A percentile compares a stretch with the other conserved stretches of the same genome.
These are phyloP conservation scores for Aspergillus novofumigatus DNA, from an alignment of 2,329 filamentous ascomycete species.

Conservation along the genomic window DNA sequence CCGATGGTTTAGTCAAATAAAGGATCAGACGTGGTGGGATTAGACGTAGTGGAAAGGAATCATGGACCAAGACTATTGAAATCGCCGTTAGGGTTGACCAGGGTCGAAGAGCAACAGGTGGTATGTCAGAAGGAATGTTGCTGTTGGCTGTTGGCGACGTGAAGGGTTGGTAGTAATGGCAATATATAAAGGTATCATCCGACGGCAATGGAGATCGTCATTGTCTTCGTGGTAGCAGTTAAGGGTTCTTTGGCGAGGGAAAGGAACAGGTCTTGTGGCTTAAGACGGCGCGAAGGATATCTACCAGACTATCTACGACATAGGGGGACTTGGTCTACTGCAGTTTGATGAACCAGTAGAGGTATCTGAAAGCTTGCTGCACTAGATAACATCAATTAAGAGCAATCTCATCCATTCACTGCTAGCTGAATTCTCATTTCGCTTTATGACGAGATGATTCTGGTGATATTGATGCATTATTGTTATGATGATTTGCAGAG, in stretches of 20 bases:
- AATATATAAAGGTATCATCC: background rate
- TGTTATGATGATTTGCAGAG: background rate
- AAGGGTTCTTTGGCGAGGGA: background rate
- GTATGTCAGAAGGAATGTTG: slow-evolving; percentile 1
- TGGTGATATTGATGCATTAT: background rate
- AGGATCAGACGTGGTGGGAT: slow-evolving; percentile 1
- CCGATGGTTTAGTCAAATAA: background rate
- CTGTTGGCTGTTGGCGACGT: background rate
- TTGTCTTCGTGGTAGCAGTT: background rate
- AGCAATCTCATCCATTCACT: background rate
- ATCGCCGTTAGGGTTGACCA: background rate
- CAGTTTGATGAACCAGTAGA: background rate
- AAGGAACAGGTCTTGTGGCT: background rate
- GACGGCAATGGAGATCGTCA: background rate
- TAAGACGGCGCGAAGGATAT: background rate
- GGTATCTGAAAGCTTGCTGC: background rate
- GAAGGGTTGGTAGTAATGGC: background rate
- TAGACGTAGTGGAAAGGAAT: background rate
- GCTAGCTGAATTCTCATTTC: background rate
- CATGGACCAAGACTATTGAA: background rate
- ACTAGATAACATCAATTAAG: background rate
- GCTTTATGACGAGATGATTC: background rate
- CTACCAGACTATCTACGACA: too few relatives aligned
- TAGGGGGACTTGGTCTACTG: background rate
- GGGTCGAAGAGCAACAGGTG: background rate